phyloP scores from a whole-genome alignment of 73 alveolate genomes.

The Durusdinium trenchii region DNA sequence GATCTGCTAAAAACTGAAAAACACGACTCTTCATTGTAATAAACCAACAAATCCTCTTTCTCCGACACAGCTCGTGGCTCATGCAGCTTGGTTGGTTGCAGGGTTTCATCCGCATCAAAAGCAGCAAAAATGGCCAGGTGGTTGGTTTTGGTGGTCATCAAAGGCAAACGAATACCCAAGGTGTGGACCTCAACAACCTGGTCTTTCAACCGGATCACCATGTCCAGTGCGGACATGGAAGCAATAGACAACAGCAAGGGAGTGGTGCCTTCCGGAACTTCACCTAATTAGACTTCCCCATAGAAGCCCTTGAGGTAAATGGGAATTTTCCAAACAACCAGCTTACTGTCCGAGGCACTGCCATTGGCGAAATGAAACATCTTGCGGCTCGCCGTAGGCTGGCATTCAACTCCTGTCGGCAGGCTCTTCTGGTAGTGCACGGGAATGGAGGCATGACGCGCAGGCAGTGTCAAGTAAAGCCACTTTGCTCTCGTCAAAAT shows the following conservation, averaged over 20 bases:
- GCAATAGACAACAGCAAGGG: not conserved
- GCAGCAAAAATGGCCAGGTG: not conserved
- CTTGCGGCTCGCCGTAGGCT: not conserved
- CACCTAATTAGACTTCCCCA: not conserved
- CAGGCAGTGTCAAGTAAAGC: no score
- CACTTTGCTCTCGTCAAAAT: no score
- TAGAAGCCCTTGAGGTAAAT: not conserved
- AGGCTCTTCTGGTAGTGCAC: conserved; percentile 11
- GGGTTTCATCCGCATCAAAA: not conserved
- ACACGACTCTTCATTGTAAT: not conserved
- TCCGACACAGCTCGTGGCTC: not conserved
- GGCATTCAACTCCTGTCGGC: not conserved
- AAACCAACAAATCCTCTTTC: not conserved
- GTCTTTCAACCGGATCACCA: not conserved
- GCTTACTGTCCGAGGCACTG: not conserved
- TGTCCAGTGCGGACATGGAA: not conserved
- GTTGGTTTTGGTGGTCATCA: not conserved
- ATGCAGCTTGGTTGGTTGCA: not conserved
- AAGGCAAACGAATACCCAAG: not conserved
- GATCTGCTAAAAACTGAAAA: no score
- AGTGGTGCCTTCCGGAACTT: not conserved
- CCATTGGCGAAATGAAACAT: conserved; percentile 6
- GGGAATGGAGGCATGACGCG: conserved; percentile 37
- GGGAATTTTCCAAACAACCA: not conserved
- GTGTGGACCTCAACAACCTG: not conserved